Conservation (phyloP, 1,139 yeast genomes). For the Yarrowia galli region DNA sequence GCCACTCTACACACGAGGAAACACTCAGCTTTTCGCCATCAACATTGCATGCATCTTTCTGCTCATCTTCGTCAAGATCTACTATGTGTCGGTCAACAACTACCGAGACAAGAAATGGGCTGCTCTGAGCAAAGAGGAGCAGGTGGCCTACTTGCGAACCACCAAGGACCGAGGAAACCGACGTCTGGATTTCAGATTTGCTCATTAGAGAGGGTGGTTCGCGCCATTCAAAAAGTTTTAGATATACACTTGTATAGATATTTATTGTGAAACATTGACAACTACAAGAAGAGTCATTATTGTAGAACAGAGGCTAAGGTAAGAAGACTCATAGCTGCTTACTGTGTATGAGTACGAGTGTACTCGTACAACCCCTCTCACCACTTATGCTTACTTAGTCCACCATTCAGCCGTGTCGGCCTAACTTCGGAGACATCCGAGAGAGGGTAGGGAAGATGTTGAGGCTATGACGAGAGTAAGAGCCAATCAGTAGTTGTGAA, state of each 20-base stretch:
- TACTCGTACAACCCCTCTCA: neutral
- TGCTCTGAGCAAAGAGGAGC: constrained; percentile 57
- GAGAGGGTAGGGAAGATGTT: too few relatives aligned
- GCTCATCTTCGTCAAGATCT: constrained; percentile 46
- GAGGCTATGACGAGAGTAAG: too few relatives aligned
- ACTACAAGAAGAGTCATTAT: too few relatives aligned
- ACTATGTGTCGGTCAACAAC: constrained; percentile 59
- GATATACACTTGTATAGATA: constrained; percentile 20
- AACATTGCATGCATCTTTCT: constrained; percentile 47
- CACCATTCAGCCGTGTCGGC: constrained; percentile 20
- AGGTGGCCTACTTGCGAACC: constrained; percentile 54
- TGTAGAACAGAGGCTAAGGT: too few relatives aligned
- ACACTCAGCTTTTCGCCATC: constrained; percentile 55
- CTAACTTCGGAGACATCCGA: constrained; percentile 9
- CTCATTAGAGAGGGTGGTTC: constrained; percentile 42
- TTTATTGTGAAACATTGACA: constrained; percentile 3
- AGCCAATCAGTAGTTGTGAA: neutral
- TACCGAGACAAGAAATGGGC: constrained; percentile 58
- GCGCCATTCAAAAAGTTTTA: neutral
- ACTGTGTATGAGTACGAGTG: too few relatives aligned
- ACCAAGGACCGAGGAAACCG: constrained; percentile 62
- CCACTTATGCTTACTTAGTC: neutral
- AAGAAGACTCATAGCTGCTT: too few relatives aligned
- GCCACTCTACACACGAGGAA: constrained; percentile 65
- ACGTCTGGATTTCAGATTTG: constrained; percentile 60